A percentile compares a stretch with the other conserved stretches of the same genome.
Conservation (phyloP, 2,329 filamentous ascomycete species). For the Fusarium veterinarium region DNA sequence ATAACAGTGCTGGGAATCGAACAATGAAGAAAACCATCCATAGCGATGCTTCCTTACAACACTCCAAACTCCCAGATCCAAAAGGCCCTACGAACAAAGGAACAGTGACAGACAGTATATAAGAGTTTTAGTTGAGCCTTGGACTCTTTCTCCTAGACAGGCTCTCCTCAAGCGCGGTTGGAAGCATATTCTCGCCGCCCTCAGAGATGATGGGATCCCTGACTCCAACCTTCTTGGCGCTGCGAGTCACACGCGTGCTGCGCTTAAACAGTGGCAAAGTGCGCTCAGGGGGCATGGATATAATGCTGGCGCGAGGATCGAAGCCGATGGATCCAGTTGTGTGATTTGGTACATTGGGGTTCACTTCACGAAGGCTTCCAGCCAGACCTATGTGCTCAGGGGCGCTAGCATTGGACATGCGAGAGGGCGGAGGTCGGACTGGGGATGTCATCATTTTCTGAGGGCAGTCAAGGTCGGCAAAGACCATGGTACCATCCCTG, state of each 20-base stretch:
- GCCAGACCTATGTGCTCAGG: conserved; percentile 47
- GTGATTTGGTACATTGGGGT: conserved; percentile 62
- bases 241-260: conserved; percentile 51
- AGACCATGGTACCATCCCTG: conserved; percentile 55
- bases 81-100: not conserved
- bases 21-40: conserved; percentile 12
- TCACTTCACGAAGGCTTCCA: conserved; percentile 66
- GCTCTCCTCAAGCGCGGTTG: conserved; percentile 58
- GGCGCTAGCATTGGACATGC: conserved; percentile 44
- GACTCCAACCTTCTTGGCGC: conserved; percentile 48
- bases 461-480: conserved; percentile 52
- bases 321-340: conserved; percentile 53
- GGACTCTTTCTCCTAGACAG: conserved; percentile 66
- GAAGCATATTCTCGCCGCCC: conserved; percentile 64
- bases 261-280: conserved; percentile 63
- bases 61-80: conserved; percentile 34
- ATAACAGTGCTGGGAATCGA: conserved; percentile 22
- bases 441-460: conserved; percentile 46
- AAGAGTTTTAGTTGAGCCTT: conserved; percentile 53
- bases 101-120: not conserved
- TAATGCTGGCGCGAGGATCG: conserved; percentile 57
- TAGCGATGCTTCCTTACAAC: conserved; percentile 15
- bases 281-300: conserved; percentile 56
- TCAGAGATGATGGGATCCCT: conserved; percentile 50
- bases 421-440: conserved; percentile 48